Conservation (phyloP, 495 filamentous ascomycete genomes). For the Penicillium ochrochloron region DNA sequence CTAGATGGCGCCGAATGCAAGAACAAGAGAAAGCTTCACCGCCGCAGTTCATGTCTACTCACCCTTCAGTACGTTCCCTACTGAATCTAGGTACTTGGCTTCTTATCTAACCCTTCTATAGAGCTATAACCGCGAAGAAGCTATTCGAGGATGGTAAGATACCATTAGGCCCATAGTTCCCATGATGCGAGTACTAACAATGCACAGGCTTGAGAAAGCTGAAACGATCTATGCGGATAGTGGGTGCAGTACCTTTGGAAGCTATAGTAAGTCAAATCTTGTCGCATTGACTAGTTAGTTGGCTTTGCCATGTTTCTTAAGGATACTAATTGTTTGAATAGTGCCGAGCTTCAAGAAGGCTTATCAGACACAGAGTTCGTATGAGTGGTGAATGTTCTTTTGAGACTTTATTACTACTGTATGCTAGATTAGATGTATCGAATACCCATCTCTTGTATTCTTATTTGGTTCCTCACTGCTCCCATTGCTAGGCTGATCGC, state of each 20-base stretch:
- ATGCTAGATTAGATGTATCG: not conserved
- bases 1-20: conserved; percentile 76
- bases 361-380: conserved; percentile 15
- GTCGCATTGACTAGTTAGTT: not conserved
- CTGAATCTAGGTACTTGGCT: not conserved
- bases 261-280: conserved; percentile 35
- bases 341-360: conserved; percentile 44
- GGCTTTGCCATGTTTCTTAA: not conserved
- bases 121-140: conserved; percentile 69
- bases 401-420: not conserved
- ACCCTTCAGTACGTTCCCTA: conserved; percentile 67
- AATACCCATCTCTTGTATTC: conserved; percentile 1
- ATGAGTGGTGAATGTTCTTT: conserved; percentile 5
- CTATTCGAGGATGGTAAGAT: conserved; percentile 66
- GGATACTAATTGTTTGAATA: conserved; percentile 20
- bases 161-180: not conserved
- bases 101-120: conserved; percentile 30
- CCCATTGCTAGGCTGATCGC: not conserved
- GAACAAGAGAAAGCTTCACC: conserved; percentile 56
- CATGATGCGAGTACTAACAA: conserved; percentile 12
- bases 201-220: conserved; percentile 41
- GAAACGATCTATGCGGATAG: conserved; percentile 38
- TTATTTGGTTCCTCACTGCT: not conserved
- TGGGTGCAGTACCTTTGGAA: conserved; percentile 36
- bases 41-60: conserved; percentile 84